A percentile compares a stretch with the other conserved stretches of the same genome.
Evolutionary conservation across 2,329 filamentous ascomycete genomes (phyloP).

Genomic region (Stagonosporopsis cucurbitacearum): DNA sequence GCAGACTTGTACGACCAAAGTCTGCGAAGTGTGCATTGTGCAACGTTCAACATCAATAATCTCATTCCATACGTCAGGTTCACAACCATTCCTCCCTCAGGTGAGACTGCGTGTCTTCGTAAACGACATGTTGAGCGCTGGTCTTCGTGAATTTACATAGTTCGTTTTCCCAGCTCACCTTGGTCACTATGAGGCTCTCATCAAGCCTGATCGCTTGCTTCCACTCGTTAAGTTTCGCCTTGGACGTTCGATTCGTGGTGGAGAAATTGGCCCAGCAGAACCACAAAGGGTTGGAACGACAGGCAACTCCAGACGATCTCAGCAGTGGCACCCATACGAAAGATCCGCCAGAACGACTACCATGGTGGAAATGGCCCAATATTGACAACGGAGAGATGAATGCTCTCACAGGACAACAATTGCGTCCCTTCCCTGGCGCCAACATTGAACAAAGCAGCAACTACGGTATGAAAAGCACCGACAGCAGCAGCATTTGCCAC

Average conservation of each 20-base stretch:
- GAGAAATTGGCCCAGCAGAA: neutral
- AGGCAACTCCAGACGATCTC: neutral
- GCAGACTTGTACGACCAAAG: neutral
- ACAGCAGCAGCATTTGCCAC: neutral
- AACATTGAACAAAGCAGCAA: neutral
- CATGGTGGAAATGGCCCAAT: slow-evolving; percentile 13
- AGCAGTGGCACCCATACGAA: neutral
- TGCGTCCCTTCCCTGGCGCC: slow-evolving; percentile 3
- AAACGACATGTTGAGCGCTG: neutral
- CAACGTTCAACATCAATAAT: slow-evolving; percentile 7
- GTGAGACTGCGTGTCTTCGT: neutral
- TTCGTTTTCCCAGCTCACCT: neutral
- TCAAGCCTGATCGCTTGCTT: neutral
- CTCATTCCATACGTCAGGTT: slow-evolving; percentile 9
- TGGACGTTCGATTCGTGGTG: neutral
- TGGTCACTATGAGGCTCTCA: neutral
- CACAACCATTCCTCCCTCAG: slow-evolving; percentile 4
- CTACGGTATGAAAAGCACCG: neutral
- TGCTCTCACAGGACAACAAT: slow-evolving; percentile 11
- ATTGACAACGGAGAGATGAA: slow-evolving; percentile 10
- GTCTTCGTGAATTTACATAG: neutral
- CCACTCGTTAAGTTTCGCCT: neutral
- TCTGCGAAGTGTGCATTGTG: slow-evolving; percentile 4
- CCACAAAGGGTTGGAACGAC: neutral
- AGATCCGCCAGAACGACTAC: slow-evolving; percentile 1